Evolutionary conservation across 768 basidiomycete species (phyloP).

Genomic region (Zangia roseola): DNA sequence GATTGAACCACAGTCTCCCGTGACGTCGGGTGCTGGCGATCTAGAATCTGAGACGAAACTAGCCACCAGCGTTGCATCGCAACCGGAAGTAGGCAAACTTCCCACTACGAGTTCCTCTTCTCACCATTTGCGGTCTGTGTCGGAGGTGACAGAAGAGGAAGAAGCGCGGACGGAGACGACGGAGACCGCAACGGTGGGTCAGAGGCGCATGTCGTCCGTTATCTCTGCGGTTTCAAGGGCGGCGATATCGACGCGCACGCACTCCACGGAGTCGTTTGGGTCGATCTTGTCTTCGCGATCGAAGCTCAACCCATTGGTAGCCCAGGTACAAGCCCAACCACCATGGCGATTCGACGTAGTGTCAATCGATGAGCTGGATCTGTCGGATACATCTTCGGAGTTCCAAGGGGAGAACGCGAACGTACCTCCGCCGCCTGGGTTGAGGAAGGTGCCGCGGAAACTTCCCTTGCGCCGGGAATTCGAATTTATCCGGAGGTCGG

Average conservation of each 20-base stretch:
- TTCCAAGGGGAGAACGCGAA: slow-evolving; percentile 33
- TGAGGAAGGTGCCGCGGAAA: slow-evolving; percentile 53
- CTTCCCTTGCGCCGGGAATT: slow-evolving; percentile 78
- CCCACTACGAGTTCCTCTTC: slow-evolving; percentile 1
- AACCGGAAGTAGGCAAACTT: slow-evolving; percentile 8
- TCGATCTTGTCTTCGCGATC: slow-evolving; percentile 33
- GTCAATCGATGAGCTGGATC: slow-evolving; percentile 75
- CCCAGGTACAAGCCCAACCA: slow-evolving; percentile 37
- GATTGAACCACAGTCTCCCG: slow-evolving; percentile 39
- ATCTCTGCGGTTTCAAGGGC: slow-evolving; percentile 20
- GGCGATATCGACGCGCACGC: slow-evolving; percentile 26
- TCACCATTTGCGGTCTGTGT: slow-evolving; percentile 29
- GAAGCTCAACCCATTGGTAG: slow-evolving; percentile 30
- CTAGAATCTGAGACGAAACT: slow-evolving; percentile 5
- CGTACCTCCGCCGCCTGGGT: slow-evolving; percentile 48
- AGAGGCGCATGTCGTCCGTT: slow-evolving; percentile 19
- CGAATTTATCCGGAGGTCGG: slow-evolving; percentile 72
- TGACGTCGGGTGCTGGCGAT: slow-evolving; percentile 12
- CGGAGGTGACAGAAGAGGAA: slow-evolving; percentile 33
- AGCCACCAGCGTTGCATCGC: background rate
- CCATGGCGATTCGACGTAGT: slow-evolving; percentile 70
- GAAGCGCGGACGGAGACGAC: slow-evolving; percentile 21
- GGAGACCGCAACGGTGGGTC: slow-evolving; percentile 16
- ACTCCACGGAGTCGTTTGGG: slow-evolving; percentile 35
- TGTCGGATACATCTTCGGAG: slow-evolving; percentile 76